Conservation (phyloP, 768 basidiomycete genomes). For the Pulveroboletus sp. region DNA sequence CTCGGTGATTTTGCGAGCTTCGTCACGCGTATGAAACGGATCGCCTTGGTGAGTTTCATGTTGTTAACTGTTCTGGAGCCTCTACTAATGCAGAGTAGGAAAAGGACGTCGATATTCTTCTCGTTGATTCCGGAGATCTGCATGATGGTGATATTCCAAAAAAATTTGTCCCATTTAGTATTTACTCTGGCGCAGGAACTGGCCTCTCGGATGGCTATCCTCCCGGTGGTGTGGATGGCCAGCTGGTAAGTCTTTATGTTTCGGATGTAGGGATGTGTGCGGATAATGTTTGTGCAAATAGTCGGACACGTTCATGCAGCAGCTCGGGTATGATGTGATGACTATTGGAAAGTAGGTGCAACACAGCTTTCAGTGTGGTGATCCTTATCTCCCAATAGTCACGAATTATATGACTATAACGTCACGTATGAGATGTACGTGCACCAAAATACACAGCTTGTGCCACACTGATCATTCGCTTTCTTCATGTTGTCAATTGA, state of each 20-base stretch:
- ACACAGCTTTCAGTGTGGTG: not conserved
- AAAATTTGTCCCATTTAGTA: no score
- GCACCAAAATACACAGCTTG: not conserved
- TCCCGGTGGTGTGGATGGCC: constrained; percentile 63
- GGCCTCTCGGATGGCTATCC: constrained; percentile 79
- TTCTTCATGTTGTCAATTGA: not conserved
- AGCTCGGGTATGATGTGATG: constrained; percentile 79
- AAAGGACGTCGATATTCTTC: constrained; percentile 74
- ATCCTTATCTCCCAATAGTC: constrained; percentile 37
- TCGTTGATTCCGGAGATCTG: constrained; percentile 78
- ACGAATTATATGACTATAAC: constrained; percentile 72
- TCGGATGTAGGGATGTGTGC: not conserved
- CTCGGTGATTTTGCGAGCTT: constrained; percentile 89
- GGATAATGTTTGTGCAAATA: constrained; percentile 20
- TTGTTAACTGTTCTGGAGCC: not conserved
- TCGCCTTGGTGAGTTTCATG: constrained; percentile 47
- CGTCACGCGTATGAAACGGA: constrained; percentile 71
- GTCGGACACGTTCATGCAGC: constrained; percentile 68
- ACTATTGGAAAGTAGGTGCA: constrained; percentile 73
- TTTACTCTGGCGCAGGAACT: constrained; percentile 44
- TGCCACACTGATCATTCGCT: not conserved
- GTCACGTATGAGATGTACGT: constrained; percentile 57
- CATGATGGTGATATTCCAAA: constrained; percentile 49
- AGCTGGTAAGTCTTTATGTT: constrained; percentile 43
- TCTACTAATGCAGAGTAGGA: constrained; percentile 31